A percentile compares a stretch with the other conserved stretches of the same genome.
Evolutionary conservation across 2,329 filamentous ascomycete genomes (phyloP).

Genomic region (Paraphoma chrysanthemicola): DNA sequence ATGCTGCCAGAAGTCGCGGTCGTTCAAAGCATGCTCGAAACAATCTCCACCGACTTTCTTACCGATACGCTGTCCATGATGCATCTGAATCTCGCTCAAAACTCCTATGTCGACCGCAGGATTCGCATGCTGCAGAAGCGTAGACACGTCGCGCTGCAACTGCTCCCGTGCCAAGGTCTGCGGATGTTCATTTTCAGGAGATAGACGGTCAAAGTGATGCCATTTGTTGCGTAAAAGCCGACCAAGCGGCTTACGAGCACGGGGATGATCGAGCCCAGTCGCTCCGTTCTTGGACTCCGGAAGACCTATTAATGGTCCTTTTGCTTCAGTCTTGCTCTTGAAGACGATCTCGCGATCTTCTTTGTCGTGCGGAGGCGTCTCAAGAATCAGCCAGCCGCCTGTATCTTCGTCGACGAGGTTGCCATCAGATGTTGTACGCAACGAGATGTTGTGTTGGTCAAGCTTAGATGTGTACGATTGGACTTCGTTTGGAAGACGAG

Average conservation of each 20-base stretch:
- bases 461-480: constrained; percentile 1
- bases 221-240: constrained; percentile 3
- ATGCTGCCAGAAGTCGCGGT: neutral
- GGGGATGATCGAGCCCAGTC: constrained; percentile 9
- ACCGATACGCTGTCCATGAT: neutral
- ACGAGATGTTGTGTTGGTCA: constrained; percentile 2
- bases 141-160: neutral
- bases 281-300: constrained; percentile 17
- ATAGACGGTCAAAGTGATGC: neutral
- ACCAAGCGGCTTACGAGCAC: constrained; percentile 1
- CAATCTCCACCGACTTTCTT: neutral
- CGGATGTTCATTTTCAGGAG: neutral
- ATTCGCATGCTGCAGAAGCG: neutral
- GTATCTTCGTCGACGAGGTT: constrained; percentile 10
- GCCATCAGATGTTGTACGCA: constrained; percentile 9
- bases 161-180: neutral
- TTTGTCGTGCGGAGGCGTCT: constrained; percentile 1
- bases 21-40: constrained; percentile 1
- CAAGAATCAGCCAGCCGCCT: constrained; percentile 13
- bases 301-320: neutral
- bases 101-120: neutral
- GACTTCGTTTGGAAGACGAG: constrained; percentile 1
- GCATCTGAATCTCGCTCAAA: neutral
- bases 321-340: neutral
- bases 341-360: constrained; percentile 1